Conservation (phyloP, 1,139 yeast species). For the Nakaseomyces sp. region DNA sequence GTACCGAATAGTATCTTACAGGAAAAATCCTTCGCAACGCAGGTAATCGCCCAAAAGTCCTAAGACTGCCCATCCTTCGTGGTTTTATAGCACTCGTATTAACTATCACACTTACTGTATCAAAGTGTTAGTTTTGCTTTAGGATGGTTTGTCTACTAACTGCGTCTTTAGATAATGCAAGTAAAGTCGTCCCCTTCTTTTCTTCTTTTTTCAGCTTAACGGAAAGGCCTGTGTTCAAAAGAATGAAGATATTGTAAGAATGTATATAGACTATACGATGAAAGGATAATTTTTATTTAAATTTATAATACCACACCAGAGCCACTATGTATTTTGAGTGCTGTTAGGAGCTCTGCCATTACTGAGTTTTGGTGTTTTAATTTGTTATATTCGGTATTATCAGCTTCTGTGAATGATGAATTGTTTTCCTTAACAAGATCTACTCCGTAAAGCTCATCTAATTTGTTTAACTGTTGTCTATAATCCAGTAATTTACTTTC, state of each 20-base stretch:
- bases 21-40: neutral
- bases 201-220: no score
- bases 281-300: no score
- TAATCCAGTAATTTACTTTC: neutral
- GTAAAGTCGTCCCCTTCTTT: no score
- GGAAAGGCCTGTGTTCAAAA: no score
- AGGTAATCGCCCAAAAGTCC: neutral
- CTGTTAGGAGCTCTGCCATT: conserved; percentile 15
- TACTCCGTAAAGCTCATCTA: conserved; percentile 1
- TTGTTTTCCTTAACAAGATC: neutral
- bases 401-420: neutral
- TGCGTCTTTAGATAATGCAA: no score
- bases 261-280: no score
- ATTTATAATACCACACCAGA: conserved; percentile 1
- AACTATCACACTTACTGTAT: neutral
- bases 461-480: conserved; percentile 6
- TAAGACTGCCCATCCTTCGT: neutral
- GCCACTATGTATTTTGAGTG: conserved; percentile 17
- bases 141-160: no score
- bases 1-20: neutral
- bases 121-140: neutral
- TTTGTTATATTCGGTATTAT: conserved; percentile 2
- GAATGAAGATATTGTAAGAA: no score
- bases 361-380: conserved; percentile 11
- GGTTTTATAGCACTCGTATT: no score